phyloP scores from a whole-genome alignment of 306 rosid species.

The Adenanthera pavonina region DNA sequence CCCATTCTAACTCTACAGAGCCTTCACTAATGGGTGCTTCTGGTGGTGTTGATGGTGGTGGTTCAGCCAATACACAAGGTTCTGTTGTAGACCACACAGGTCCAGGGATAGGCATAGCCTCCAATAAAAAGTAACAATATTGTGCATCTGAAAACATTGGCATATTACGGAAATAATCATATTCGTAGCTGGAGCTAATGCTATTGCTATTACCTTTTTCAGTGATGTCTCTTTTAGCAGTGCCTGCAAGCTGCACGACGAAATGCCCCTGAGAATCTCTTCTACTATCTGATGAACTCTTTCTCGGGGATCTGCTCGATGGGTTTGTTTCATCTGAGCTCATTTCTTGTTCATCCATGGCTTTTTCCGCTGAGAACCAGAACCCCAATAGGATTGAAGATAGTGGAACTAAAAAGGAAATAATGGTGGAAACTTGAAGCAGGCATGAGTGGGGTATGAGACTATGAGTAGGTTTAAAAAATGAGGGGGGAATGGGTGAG shows the following conservation, averaged over 20 bases:
- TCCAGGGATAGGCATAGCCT: constrained; percentile 48
- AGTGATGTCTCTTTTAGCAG: constrained; percentile 28
- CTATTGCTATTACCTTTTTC: constrained; percentile 24
- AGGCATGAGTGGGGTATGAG: not conserved
- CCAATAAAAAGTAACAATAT: constrained; percentile 54
- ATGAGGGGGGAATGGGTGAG: constrained; percentile 32
- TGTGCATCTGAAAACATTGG: constrained; percentile 37
- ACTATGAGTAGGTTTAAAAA: not conserved
- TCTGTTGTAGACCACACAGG: constrained; percentile 23
- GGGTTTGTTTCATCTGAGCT: not conserved
- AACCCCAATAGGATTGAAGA: constrained; percentile 8
- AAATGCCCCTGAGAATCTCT: constrained; percentile 19
- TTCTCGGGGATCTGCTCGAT: constrained; percentile 31
- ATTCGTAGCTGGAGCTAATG: constrained; percentile 12
- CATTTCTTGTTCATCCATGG: constrained; percentile 20
- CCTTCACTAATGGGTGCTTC: not conserved
- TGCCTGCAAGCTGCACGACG: constrained; percentile 38
- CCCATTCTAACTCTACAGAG: constrained; percentile 7
- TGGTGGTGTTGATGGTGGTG: not conserved
- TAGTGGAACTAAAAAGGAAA: not conserved
- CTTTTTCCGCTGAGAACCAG: not conserved
- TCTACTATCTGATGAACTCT: constrained; percentile 26
- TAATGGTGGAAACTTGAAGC: constrained; percentile 10
- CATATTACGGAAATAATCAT: not conserved
- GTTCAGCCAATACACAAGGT: constrained; percentile 7